These are phyloP conservation scores for Pachyrhizus erosus DNA, from an alignment of 306 rosid species.

Conservation along the genomic window DNA sequence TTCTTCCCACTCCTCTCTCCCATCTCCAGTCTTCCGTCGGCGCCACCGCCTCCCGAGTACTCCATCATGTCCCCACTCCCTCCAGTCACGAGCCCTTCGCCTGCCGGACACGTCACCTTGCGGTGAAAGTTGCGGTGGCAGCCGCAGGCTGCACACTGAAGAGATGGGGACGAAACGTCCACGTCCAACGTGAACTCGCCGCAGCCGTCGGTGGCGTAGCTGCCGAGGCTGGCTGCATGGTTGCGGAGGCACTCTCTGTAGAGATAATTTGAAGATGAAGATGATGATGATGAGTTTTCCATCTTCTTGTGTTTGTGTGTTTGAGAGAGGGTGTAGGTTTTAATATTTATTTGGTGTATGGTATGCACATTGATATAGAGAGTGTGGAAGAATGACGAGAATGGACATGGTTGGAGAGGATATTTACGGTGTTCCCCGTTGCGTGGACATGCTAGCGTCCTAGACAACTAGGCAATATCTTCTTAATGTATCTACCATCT, in stretches of 20 bases:
- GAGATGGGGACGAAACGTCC: slow-evolving; percentile 22
- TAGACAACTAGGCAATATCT: slow-evolving; percentile 50
- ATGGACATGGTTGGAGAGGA: slow-evolving; percentile 41
- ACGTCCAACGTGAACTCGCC: slow-evolving; percentile 76
- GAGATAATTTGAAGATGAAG: slow-evolving; percentile 39
- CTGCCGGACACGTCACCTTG: slow-evolving; percentile 46
- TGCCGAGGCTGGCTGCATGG: slow-evolving; percentile 95
- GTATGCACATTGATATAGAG: too few relatives aligned
- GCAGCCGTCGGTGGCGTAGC: slow-evolving; percentile 95
- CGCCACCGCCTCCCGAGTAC: slow-evolving; percentile 44
- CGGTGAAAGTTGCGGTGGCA: slow-evolving; percentile 95
- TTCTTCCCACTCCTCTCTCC: slow-evolving; percentile 57
- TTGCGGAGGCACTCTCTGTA: slow-evolving; percentile 83
- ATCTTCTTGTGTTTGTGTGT: not conserved
- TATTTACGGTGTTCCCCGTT: slow-evolving; percentile 57
- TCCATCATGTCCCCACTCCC: slow-evolving; percentile 42
- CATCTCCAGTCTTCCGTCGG: slow-evolving; percentile 21
- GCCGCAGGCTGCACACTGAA: slow-evolving; percentile 81
- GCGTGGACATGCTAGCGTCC: slow-evolving; percentile 52
- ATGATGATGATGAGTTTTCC: slow-evolving; percentile 41
- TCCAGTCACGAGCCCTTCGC: not conserved
- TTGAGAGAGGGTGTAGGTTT: not conserved
- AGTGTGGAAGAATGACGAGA: slow-evolving; percentile 30
- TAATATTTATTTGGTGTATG: not conserved
- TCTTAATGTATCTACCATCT: not conserved